Base-by-base conservation (phyloP, 2,329 filamentous ascomycete genomes). In the Aspergillus melleus region DNA sequence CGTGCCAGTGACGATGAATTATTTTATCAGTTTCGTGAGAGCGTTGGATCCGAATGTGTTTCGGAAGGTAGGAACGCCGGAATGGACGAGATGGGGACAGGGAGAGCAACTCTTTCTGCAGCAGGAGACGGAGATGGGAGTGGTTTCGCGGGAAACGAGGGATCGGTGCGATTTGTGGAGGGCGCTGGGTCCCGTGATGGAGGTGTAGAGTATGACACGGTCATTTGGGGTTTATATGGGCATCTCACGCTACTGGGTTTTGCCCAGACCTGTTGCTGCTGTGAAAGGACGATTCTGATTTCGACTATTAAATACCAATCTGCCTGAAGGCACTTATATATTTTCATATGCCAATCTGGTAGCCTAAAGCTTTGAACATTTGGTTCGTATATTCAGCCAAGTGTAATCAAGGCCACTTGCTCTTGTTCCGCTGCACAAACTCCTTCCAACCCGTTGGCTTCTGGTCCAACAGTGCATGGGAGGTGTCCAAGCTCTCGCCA, bases 21-120 rank as follows among this genome's bases (percentile, higher is more conserved):
- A 81, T 61, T 81, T 73, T 70, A 75, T 79, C 11, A 78, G 74
- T n/a, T 82, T 82, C 61, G 74, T 81, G 22, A 66, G 73, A 11
- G 69, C 68, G 9, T 70, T 78, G 46, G 68, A 78, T 63, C 80
- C 79, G 3, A 61, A 61, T 39, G n/a, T 26, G 11, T 49, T 50
- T 22, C 20, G 32, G 19, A 26, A 32, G 11, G 14, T 12, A 10
- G 8, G 32, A 3, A 44, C 57, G 4, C 53, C 57, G 6, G 36
- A 32, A 14, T 58, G 51, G 61, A 54, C n/a, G 32, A 36, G 32
- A 6, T 64, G 60, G 61, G 50, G 55, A 2, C 32, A 30, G 12
- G 57, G 57, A 5, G 26, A 50, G 20, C 47, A 53, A 16, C 19
- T 62, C 20, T 49, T 55, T 36, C 44, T 65, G 19, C 55, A 65